Evolutionary conservation across 768 basidiomycete genomes (phyloP).

Genomic region (Collybia sp.): DNA sequence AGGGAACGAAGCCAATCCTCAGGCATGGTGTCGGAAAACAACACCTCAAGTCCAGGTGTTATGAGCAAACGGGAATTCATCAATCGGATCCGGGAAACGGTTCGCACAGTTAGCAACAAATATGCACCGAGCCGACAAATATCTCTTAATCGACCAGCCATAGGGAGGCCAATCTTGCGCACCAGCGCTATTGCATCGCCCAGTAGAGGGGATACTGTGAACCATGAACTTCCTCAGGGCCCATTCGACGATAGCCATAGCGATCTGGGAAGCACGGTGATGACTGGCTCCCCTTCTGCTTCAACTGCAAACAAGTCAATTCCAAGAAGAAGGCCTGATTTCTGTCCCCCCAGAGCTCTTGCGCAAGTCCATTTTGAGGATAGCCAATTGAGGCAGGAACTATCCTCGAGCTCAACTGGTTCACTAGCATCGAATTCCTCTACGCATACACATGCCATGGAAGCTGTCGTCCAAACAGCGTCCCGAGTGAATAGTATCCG

Average conservation of each 20-base stretch:
- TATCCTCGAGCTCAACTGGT: constrained; percentile 25
- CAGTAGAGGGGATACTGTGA: constrained; percentile 4
- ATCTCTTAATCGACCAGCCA: constrained; percentile 40
- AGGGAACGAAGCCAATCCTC: constrained; percentile 34
- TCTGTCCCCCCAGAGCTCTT: constrained; percentile 53
- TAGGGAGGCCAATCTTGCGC: constrained; percentile 52
- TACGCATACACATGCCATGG: constrained; percentile 30
- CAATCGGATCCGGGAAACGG: constrained; percentile 55
- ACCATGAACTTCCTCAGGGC: constrained; percentile 27
- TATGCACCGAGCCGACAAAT: constrained; percentile 32
- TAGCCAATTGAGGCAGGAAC: constrained; percentile 27
- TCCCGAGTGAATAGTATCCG: constrained; percentile 51
- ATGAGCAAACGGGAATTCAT: constrained; percentile 73
- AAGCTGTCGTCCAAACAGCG: constrained; percentile 43
- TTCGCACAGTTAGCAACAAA: constrained; percentile 65
- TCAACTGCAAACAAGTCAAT: constrained; percentile 65
- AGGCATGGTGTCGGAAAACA: constrained; percentile 9
- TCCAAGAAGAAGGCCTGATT: constrained; percentile 64
- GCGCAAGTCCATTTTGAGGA: constrained; percentile 37
- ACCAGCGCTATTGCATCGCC: too few species aligned
- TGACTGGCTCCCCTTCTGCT: constrained; percentile 57
- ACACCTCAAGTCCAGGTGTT: constrained; percentile 41
- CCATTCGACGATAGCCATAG: constrained; percentile 41
- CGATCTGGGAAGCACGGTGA: constrained; percentile 42
- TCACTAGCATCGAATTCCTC: constrained; percentile 29